A percentile compares a stretch with the other conserved stretches of the same genome.
Conservation (phyloP, 805 yeast species). For the Wickerhamomyces alni region DNA sequence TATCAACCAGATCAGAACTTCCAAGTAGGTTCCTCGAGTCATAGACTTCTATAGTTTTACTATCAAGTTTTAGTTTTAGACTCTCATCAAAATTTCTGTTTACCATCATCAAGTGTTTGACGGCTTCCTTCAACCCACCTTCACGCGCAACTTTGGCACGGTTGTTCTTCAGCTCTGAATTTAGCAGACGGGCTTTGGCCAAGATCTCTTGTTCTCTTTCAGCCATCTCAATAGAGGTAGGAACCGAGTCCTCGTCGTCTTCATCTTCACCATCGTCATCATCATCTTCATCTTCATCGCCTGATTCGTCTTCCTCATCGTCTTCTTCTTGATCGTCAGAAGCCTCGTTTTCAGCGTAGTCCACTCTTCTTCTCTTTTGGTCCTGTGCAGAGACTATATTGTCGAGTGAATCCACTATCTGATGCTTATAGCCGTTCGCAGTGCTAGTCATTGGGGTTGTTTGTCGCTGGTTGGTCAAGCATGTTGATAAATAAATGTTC, state of each 20-base stretch:
- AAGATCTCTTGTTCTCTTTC: slow-evolving; percentile 24
- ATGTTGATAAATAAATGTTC: too few species aligned
- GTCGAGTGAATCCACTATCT: too few species aligned
- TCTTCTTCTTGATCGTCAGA: slow-evolving; percentile 9
- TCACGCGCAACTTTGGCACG: slow-evolving; percentile 50
- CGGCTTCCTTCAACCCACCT: slow-evolving; percentile 47
- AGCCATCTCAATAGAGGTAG: slow-evolving; percentile 2
- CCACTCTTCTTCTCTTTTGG: too few species aligned
- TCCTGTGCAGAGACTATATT: too few species aligned
- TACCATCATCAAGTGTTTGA: slow-evolving; percentile 36
- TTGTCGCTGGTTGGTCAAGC: too few species aligned
- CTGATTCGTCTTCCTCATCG: slow-evolving; percentile 9
- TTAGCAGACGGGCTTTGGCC: slow-evolving; percentile 26
- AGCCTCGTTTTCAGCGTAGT: slow-evolving; percentile 5
- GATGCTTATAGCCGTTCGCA: too few species aligned
- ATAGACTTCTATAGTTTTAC: slow-evolving; percentile 42
- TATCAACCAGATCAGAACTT: slow-evolving; percentile 55
- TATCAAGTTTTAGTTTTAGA: slow-evolving; percentile 28
- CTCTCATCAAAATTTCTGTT: slow-evolving; percentile 41
- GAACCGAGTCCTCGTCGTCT: too few species aligned
- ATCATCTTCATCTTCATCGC: slow-evolving; percentile 6
- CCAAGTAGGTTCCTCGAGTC: slow-evolving; percentile 62
- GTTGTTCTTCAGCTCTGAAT: slow-evolving; percentile 26
- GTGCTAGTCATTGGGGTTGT: too few species aligned
- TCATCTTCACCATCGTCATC: slow-evolving; percentile 1